Evolutionary conservation across 2,329 filamentous ascomycete genomes (phyloP), one percentile per base, ranked within the genome.

Genomic region (Aureobasidium sp.): DNA sequence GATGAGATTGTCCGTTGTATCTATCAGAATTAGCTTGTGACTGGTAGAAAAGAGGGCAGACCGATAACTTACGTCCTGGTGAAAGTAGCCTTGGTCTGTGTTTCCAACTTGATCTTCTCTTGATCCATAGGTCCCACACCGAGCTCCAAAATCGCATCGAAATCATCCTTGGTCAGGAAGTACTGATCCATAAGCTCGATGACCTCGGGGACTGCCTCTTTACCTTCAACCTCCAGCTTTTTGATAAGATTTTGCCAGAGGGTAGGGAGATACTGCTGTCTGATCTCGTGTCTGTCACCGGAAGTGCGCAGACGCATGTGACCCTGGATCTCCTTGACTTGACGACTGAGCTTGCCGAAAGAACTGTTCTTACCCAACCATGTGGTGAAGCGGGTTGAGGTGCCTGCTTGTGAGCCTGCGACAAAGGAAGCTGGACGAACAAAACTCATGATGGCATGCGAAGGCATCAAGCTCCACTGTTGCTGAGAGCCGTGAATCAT

Each of bases 401-500:
- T 85, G 71, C 83, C 83, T 11, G 81, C 81, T 74, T 97, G 88
- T 72, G 91, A 91, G 47, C 96, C 96, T 59, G 93, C 88, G 15
- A 96, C 85, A 75, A 92, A 97, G 77, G 94, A 97, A 10, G 96
- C 91, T 6, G 96, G 96, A 31, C 93, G 87, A 29, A 99, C 95
- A 64, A 97, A 97, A 75, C 95, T 97, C 82, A 98, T 98, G 45
- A 98, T 87, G 31, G 95, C 96, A 79, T 99, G 96, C 1, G 93
- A 92, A 18, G 96, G 96, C 96, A 99, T 99, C 68, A 99, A 82
- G 75, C 93, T 96, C 96, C 96, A 99, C 69, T 99, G 96, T 76
- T 99, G 96, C 76, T 99, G 96, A 51, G 94, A 93, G 31, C 96
- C 96, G 78, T 99, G 96, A 67, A 99, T 99, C 95, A 99, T 98